These are phyloP conservation scores for Sequoia sempervirens DNA, from an alignment of 75 land plant species.

Conservation along the genomic window DNA sequence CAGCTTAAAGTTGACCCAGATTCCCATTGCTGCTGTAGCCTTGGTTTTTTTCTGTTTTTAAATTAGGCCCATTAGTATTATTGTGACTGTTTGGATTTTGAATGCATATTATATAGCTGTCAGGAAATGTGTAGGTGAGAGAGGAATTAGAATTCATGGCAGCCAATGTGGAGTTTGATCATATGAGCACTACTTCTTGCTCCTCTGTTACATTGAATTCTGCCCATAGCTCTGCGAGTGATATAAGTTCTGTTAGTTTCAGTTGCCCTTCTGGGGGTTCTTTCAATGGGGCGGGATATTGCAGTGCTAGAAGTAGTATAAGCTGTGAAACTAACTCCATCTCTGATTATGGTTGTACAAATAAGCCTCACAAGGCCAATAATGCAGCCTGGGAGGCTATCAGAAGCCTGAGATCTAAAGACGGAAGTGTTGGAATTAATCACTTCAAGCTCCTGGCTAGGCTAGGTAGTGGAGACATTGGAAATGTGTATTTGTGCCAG, in stretches of 20 bases:
- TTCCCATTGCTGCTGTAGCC: background rate
- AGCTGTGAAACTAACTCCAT: background rate
- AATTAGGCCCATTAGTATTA: background rate
- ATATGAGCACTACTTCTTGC: conserved; percentile 19
- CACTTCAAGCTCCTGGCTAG: conserved; percentile 63
- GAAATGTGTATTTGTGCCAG: conserved; percentile 66
- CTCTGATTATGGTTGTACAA: background rate
- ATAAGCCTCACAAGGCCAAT: conserved; percentile 79
- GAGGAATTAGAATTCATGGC: background rate
- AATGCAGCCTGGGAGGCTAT: conserved; percentile 67
- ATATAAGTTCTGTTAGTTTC: conserved; percentile 19
- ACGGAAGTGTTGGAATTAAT: conserved; percentile 43
- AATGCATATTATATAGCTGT: background rate
- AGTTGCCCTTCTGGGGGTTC: conserved; percentile 12
- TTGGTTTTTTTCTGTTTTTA: background rate
- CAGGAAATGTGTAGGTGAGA: background rate
- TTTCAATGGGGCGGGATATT: background rate
- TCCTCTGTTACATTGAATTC: conserved; percentile 14
- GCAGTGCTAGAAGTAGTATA: background rate
- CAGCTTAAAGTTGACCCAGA: background rate
- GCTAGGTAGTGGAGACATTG: conserved; percentile 71
- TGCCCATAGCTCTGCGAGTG: conserved; percentile 28
- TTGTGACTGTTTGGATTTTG: background rate
- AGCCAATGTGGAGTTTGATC: conserved; percentile 20
- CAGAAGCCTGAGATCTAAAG: conserved; percentile 15